Conservation (phyloP, 768 basidiomycete species). For the Termitomyces sp. region DNA sequence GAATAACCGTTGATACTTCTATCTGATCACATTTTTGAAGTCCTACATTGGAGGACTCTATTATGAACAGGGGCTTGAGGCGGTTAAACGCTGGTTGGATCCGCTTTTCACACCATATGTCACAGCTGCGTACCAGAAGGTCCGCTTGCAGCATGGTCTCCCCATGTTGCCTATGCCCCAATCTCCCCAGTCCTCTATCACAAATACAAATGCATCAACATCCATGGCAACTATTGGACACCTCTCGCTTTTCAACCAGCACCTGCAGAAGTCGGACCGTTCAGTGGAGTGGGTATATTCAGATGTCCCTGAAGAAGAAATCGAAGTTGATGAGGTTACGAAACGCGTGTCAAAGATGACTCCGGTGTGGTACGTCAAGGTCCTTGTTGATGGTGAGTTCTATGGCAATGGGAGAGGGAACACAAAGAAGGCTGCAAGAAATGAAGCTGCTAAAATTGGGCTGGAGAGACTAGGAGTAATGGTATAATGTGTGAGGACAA, state of each 20-base stretch:
- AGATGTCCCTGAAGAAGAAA: conserved; percentile 22
- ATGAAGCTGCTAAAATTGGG: conserved; percentile 77
- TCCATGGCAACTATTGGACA: conserved; percentile 45
- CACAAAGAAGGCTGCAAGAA: conserved; percentile 76
- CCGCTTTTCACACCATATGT: conserved; percentile 61
- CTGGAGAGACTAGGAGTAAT: conserved; percentile 52
- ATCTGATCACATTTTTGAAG: conserved; percentile 28
- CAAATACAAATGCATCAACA: conserved; percentile 14
- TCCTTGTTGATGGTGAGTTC: conserved; percentile 53
- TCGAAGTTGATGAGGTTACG: conserved; percentile 17
- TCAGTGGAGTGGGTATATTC: conserved; percentile 69
- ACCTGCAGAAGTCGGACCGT: conserved; percentile 51
- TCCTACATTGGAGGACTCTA: conserved; percentile 78
- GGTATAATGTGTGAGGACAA: conserved; percentile 35
- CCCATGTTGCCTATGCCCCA: conserved; percentile 27
- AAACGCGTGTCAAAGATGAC: conserved; percentile 53
- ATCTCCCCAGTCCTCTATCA: conserved; percentile 13
- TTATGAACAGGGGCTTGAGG: conserved; percentile 58
- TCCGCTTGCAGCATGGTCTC: conserved; percentile 65
- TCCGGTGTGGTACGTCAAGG: conserved; percentile 69
- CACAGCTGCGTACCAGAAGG: conserved; percentile 51
- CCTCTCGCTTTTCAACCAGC: conserved; percentile 77
- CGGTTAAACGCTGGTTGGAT: conserved; percentile 54
- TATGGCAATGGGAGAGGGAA: conserved; percentile 61
- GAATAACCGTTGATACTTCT: background rate